Conservation (phyloP, 116 monocot genomes). For the Papilionanthe hybrid region DNA sequence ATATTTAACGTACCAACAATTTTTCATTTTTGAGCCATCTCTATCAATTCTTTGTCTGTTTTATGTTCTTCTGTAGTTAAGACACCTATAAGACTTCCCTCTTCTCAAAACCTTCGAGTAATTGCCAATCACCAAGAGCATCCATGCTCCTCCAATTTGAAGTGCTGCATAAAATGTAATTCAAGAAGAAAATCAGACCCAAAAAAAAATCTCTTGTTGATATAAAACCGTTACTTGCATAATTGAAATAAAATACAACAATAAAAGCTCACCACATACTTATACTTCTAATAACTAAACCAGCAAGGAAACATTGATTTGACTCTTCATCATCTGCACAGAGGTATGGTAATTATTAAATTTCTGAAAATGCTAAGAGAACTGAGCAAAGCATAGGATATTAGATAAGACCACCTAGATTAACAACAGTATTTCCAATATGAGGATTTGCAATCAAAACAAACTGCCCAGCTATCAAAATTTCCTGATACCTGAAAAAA, state of each 20-base stretch:
- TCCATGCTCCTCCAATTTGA: constrained; percentile 90
- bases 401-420: constrained; percentile 44
- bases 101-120: constrained; percentile 87
- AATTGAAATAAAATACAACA: neutral
- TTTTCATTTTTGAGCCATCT: constrained; percentile 79
- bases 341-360: constrained; percentile 4
- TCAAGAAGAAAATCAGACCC: constrained; percentile 7
- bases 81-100: constrained; percentile 95
- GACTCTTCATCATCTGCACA: constrained; percentile 91
- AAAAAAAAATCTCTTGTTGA: neutral
- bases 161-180: constrained; percentile 34
- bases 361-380: no score
- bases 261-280: constrained; percentile 64
- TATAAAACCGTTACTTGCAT: neutral
- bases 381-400: constrained; percentile 1
- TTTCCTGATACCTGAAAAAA: constrained; percentile 79
- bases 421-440: constrained; percentile 94
- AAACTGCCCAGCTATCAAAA: constrained; percentile 89
- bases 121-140: constrained; percentile 87
- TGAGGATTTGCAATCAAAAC: constrained; percentile 99
- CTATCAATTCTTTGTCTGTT: constrained; percentile 68
- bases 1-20: constrained; percentile 70
- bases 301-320: constrained; percentile 72
- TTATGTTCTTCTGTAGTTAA: constrained; percentile 78
- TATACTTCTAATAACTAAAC: constrained; percentile 75